Conservation (phyloP, 306 rosid genomes). For the Datisca glomerata region DNA sequence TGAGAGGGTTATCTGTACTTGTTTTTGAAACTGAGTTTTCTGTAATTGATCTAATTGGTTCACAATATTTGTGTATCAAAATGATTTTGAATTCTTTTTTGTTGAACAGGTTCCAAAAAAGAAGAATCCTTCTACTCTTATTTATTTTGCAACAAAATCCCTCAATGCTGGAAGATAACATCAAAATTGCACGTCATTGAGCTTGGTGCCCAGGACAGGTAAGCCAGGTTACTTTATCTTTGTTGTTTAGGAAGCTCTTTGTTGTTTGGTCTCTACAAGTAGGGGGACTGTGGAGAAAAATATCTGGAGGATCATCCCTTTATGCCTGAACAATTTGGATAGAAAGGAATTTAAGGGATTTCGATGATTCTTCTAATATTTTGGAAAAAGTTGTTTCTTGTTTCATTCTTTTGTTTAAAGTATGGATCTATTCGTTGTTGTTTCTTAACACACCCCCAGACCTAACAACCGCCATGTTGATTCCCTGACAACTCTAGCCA, state of each 20-base stretch:
- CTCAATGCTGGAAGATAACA: conserved; percentile 83
- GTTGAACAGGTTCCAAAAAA: conserved; percentile 75
- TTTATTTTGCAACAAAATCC: conserved; percentile 86
- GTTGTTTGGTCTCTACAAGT: conserved; percentile 7
- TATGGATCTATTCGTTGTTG: too few species aligned
- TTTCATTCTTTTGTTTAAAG: too few species aligned
- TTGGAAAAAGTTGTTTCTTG: too few species aligned
- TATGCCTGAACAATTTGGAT: too few species aligned
- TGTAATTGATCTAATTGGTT: too few species aligned
- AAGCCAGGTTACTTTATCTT: conserved; percentile 27
- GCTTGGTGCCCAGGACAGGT: conserved; percentile 99
- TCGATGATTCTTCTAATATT: too few species aligned
- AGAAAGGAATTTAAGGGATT: too few species aligned
- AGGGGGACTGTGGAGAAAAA: too few species aligned
- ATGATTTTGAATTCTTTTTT: conserved; percentile 1
- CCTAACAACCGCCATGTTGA: too few species aligned
- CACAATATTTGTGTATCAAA: background rate
- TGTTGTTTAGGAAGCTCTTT: conserved; percentile 1
- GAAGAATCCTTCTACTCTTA: conserved; percentile 73
- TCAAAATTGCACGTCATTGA: conserved; percentile 93
- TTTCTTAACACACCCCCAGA: too few species aligned
- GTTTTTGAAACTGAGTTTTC: background rate
- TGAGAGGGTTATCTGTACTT: conserved; percentile 9
- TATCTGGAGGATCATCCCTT: too few species aligned
- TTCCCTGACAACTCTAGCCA: too few species aligned